Conservation (phyloP, 768 basidiomycete genomes). For the Lepiota subincarnata region DNA sequence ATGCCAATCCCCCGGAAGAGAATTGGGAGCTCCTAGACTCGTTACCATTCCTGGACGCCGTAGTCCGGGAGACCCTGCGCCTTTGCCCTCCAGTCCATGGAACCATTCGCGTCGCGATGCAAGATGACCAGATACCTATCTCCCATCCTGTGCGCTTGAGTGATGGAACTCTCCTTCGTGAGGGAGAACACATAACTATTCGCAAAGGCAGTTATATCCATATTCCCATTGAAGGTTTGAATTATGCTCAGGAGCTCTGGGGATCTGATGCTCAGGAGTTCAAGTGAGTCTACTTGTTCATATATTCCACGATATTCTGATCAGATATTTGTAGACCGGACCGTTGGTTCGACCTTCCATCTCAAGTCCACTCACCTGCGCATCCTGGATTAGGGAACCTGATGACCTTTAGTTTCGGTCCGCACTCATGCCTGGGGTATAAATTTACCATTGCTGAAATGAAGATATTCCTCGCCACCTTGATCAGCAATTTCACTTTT, state of each 20-base stretch:
- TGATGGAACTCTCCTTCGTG: conserved; percentile 32
- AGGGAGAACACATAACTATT: conserved; percentile 32
- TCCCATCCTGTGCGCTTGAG: conserved; percentile 39
- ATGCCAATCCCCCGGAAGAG: conserved; percentile 15
- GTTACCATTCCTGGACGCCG: conserved; percentile 51
- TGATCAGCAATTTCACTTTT: conserved; percentile 45
- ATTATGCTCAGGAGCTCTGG: conserved; percentile 49
- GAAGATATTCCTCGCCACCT: conserved; percentile 45
- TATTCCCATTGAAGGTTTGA: conserved; percentile 55
- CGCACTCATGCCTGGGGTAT: conserved; percentile 46
- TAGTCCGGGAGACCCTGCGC: conserved; percentile 54
- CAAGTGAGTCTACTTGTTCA: conserved; percentile 35
- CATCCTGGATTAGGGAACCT: conserved; percentile 46
- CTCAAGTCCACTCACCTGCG: conserved; percentile 26
- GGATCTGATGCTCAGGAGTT: conserved; percentile 49
- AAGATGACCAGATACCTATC: conserved; percentile 51
- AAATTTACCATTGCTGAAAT: conserved; percentile 46
- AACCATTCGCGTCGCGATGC: conserved; percentile 52
- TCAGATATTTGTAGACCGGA: conserved; percentile 37
- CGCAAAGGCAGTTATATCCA: conserved; percentile 54
- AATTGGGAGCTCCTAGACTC: conserved; percentile 33
- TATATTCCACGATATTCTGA: conserved; percentile 1
- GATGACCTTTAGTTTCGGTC: conserved; percentile 53
- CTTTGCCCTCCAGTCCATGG: conserved; percentile 53
- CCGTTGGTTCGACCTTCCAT: conserved; percentile 44